These are phyloP conservation scores for Lablab purpureus DNA, from an alignment of 306 rosid species.

Conservation along the genomic window DNA sequence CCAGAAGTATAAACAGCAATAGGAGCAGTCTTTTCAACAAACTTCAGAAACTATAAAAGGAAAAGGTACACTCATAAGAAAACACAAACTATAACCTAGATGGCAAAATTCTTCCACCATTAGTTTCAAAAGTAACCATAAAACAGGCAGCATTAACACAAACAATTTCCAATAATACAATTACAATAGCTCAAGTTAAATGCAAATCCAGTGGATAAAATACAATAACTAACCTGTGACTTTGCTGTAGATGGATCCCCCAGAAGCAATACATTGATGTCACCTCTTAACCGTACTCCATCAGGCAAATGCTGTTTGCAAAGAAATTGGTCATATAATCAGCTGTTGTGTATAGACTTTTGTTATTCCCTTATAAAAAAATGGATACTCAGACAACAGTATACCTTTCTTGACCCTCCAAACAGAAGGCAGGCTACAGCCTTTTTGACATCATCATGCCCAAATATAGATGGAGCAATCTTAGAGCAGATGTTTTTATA, in stretches of 20 bases:
- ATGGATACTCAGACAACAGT: background rate
- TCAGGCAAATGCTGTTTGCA: slow-evolving; percentile 84
- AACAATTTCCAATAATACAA: slow-evolving; percentile 33
- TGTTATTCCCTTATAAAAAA: slow-evolving; percentile 3
- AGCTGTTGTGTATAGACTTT: slow-evolving; percentile 8
- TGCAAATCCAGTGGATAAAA: slow-evolving; percentile 47
- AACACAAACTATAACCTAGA: slow-evolving; percentile 34
- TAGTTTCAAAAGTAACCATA: slow-evolving; percentile 18
- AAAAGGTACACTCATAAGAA: slow-evolving; percentile 17
- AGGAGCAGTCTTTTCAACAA: slow-evolving; percentile 98
- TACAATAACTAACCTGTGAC: slow-evolving; percentile 72
- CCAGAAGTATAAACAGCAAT: slow-evolving; percentile 98
- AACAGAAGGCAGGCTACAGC: slow-evolving; percentile 95
- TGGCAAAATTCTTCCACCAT: background rate
- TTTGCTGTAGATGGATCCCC: slow-evolving; percentile 99
- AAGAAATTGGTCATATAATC: slow-evolving; percentile 42
- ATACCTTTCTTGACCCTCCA: slow-evolving; percentile 97
- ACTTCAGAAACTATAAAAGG: slow-evolving; percentile 84
- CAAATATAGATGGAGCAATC: slow-evolving; percentile 97
- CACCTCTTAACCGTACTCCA: slow-evolving; percentile 98
- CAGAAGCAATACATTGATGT: slow-evolving; percentile 91
- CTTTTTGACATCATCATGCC: slow-evolving; percentile 91
- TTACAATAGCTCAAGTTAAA: slow-evolving; percentile 6
- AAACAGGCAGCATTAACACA: background rate
- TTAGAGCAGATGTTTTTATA: slow-evolving; percentile 87